Base-by-base conservation (phyloP, 2,329 filamentous ascomycete genomes). In the Botrytis galanthina region DNA sequence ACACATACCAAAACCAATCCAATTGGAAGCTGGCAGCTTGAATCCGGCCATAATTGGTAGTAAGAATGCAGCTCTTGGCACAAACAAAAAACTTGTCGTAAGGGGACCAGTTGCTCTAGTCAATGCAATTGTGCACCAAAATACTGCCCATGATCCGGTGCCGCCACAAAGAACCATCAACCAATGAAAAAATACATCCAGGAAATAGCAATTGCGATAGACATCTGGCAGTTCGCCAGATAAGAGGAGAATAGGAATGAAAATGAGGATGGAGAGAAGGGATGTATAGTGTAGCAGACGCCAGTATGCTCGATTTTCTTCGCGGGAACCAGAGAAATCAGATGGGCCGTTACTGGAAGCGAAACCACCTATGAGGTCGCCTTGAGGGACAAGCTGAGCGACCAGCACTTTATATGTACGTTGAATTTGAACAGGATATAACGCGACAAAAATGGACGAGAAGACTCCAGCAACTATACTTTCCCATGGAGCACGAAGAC, bases 181-280 rank as follows among this genome's bases (percentile, higher is more conserved):
- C 86, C 86, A 88, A 80, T 87, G 87, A 78, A 85, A 88, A 3
- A 85, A 85, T 1, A 87, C 84, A 73, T 88, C 86, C 18, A 88
- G 82, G 79, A 87, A 85, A 71, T 87, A 87, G 72, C 86, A 86
- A 74, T 87, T 87, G 29, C 84, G 83, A 70, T 82, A 81, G 48
- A 88, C 86, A 72, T 85, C 82, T 8, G 80, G 78, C 3, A 86
- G 76, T 70, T 87, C 86, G 46, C 86, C 86, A 2, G 84, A 85
- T 29, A 88, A 75, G 39, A 87, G 77, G 32, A 86, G 82, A 61
- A 87, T 82, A 1, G 86, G 86, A 1, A 84, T 82, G 59, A 87
- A 82, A 3, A 87, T 78, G 44, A 85, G 75, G 60, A 88, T 82
- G 5, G 85, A 84, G 39, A 88, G 81, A 4, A 85, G 76, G 4